phyloP scores from a whole-genome alignment of 2,329 filamentous ascomycete genomes.

The Penicillium palitans region DNA sequence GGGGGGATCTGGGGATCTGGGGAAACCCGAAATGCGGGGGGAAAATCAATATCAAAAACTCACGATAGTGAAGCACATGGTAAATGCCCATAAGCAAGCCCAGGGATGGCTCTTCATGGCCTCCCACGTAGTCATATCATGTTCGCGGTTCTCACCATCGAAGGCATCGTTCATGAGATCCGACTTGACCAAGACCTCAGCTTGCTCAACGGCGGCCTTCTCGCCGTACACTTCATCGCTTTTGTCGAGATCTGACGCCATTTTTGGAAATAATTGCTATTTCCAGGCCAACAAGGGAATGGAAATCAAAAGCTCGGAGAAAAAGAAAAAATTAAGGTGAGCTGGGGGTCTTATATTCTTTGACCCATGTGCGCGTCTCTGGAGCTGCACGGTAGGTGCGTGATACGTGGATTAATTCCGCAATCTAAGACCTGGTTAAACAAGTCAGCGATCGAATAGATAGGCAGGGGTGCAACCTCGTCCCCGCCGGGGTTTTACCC shows the following conservation, averaged over 20 bases:
- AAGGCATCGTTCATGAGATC: constrained; percentile 46
- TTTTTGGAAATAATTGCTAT: not conserved
- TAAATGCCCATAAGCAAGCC: constrained; percentile 51
- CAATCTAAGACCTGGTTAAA: not conserved
- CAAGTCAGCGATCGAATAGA: not conserved
- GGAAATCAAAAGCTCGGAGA: not conserved
- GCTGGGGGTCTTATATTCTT: not conserved
- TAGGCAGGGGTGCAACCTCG: not conserved
- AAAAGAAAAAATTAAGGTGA: not conserved
- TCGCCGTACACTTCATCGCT: not conserved
- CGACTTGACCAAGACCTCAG: constrained; percentile 38
- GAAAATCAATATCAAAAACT: constrained; percentile 21
- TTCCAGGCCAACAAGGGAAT: not conserved
- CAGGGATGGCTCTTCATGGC: constrained; percentile 46
- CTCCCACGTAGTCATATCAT: constrained; percentile 43
- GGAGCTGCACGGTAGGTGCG: not conserved
- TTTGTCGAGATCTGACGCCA: not conserved
- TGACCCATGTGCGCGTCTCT: not conserved
- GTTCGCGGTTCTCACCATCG: constrained; percentile 48
- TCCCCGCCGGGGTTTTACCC: not conserved
- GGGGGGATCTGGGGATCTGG: too few species aligned
- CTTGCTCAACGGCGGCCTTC: constrained; percentile 31
- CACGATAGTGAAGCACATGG: constrained; percentile 55
- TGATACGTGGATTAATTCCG: constrained; percentile 11
- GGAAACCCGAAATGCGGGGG: not conserved